Base-by-base conservation (phyloP, 371 early-diverging fungal species). In the Thermomucor indicae-seudaticae region DNA sequence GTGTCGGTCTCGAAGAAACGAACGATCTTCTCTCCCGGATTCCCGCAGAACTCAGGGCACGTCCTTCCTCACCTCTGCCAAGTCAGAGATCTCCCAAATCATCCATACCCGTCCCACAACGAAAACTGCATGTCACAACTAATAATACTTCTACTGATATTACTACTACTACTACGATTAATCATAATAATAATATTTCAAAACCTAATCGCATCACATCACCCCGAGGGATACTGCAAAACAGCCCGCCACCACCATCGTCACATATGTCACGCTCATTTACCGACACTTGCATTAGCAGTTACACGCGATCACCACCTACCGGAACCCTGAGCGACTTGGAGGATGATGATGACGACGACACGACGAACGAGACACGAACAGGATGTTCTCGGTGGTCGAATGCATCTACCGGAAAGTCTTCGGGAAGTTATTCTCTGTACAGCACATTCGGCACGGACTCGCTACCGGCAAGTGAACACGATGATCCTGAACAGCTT, bases 381-480 rank as follows among this genome's bases (percentile, higher is more conserved):
- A 23, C 16, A 17, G 12, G 39, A 43, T 28, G 31, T 19, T 37
- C 61, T n/a, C 53, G 63, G 17, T 55, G 53, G 55, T 64, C 64
- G 14, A 49, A 46, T 31, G 45, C 55, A 24, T 67, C 67, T 23
- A 57, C 63, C 4, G 49, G 57, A 31, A 61, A 65, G 45, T 62
- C 65, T 1, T 44, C 63, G 6, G 60, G 50, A 6, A 56, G 63
- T 2, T 58, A 60, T 47, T 70, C 70, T 6, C 56, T 70, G 6
- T 70, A 70, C 47, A 66, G 67, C 37, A 67, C 72, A 20, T 67
- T 64, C 62, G 60, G 60, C n/a, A 53, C 49, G 12, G 57, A 61
- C 12, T 56, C 57, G 2, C 43, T 14, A 22, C 34, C 42, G 30
- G 49, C 53, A 11, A 42, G 30, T 17, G 57, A 61, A 39, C 17